Base-by-base conservation (phyloP, 495 filamentous ascomycete genomes). In the Corynascus novoguineensis region DNA sequence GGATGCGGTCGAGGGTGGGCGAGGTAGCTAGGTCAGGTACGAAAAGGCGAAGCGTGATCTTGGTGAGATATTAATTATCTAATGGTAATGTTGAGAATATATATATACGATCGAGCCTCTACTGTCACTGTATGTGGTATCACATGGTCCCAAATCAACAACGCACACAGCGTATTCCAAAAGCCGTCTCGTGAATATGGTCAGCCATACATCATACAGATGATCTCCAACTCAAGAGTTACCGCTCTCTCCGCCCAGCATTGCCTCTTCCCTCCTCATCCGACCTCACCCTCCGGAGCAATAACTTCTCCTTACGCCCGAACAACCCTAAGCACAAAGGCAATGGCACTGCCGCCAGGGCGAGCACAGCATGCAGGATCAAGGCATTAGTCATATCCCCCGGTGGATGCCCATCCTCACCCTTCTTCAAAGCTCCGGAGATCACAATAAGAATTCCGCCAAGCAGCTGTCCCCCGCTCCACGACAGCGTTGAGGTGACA, bases 391-490 rank as follows among this genome's bases (percentile, higher is more conserved):
- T 71, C 87, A 96, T 92, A 68, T 87, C 85, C 11, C 63, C 67
- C 21, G 81, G 77, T n/a, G 89, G 88, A 25, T 69, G 61, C 5
- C 75, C 84, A 10, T 62, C 68, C 5, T 25, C 40, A 0, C 78
- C 79, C 9, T 73, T 86, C 71, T 87, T 89, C 63, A 97, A 73
- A 41, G 86, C 89, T 64, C 89, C 87, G 71, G 87, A 86, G 35
- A 89, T 71, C 19, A 98, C 65, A 64, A 97, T 86, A 66, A 96
- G 96, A 10, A 93, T 67, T 0, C 80, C 92, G 1, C 93, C 93
- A 0, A 92, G 66, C 9, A 90, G 61, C 73, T 90, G 87, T 0
- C 91, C 92, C 15, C 86, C 87, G 10, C 80, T 80, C 93, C 92
- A 97, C 64, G 86, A 85, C 28, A 95, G 76, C 45, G 87, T 88